Conservation (phyloP, 306 rosid genomes). For the Citrullus mucosospermus region DNA sequence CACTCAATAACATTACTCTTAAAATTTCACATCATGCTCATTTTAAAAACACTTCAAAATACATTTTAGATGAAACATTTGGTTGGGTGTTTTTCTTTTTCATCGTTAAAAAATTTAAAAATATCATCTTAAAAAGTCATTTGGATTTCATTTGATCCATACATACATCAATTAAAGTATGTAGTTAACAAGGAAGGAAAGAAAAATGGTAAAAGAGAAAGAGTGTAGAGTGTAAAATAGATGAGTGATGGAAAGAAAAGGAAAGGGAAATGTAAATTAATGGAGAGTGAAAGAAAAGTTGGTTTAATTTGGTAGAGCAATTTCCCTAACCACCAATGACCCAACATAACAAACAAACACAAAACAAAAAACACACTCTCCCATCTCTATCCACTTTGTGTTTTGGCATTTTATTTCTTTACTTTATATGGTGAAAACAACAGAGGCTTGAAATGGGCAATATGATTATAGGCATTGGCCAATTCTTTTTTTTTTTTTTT, state of each 20-base stretch:
- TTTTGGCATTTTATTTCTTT: not conserved
- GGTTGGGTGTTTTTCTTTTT: rapidly evolving
- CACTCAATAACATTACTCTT: not conserved
- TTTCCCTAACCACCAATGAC: not conserved
- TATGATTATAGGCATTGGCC: not conserved
- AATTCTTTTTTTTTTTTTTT: not conserved
- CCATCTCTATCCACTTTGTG: not conserved
- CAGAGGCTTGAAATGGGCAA: not conserved
- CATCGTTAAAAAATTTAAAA: not conserved
- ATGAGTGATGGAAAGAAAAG: not conserved
- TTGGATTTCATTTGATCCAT: not conserved
- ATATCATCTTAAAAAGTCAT: not conserved
- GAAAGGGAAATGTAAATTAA: not conserved
- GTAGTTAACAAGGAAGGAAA: not conserved
- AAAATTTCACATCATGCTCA: not conserved
- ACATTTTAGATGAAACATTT: not conserved
- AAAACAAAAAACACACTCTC: not conserved
- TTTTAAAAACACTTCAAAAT: not conserved
- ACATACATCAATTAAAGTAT: not conserved
- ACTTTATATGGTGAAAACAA: constrained; percentile 3
- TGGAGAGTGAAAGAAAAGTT: not conserved
- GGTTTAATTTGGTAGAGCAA: not conserved
- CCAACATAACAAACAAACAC: not conserved
- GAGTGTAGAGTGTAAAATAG: not conserved
- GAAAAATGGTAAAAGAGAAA: not conserved